phyloP scores from a whole-genome alignment of 352 stramenopile species.

The Pythium brassicae region DNA sequence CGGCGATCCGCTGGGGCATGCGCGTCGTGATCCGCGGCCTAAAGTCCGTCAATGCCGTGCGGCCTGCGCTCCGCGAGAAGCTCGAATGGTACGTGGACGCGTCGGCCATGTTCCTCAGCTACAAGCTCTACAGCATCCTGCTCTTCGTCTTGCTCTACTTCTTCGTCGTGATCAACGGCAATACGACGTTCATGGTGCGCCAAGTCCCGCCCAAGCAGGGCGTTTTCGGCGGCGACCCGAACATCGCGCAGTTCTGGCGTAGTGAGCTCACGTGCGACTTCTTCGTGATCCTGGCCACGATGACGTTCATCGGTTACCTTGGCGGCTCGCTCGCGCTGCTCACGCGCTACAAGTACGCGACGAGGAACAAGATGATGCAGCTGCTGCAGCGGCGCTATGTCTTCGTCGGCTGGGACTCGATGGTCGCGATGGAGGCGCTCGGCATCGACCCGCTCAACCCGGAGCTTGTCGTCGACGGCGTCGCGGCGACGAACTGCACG shows the following conservation, averaged over 20 bases:
- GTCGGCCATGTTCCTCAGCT: slow-evolving; percentile 30
- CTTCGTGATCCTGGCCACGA: slow-evolving; percentile 20
- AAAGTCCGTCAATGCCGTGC: slow-evolving; percentile 71
- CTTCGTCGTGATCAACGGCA: slow-evolving; percentile 18
- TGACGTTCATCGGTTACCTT: slow-evolving; percentile 14
- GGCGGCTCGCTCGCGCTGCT: slow-evolving; percentile 17
- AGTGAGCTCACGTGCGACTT: slow-evolving; percentile 45
- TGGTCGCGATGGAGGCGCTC: slow-evolving; percentile 27
- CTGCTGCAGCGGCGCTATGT: slow-evolving; percentile 33
- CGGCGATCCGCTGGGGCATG: slow-evolving; percentile 18
- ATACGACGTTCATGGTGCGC: slow-evolving; percentile 29
- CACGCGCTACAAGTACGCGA: slow-evolving; percentile 22
- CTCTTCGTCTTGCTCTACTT: slow-evolving; percentile 24
- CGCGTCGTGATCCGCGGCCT: slow-evolving; percentile 56
- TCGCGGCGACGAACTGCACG: slow-evolving; percentile 24
- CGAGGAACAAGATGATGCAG: slow-evolving; percentile 24
- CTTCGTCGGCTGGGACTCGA: slow-evolving; percentile 40
- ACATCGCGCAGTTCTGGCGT: slow-evolving; percentile 34
- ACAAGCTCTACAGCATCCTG: slow-evolving; percentile 42
- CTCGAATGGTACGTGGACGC: slow-evolving; percentile 30
- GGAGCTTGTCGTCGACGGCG: slow-evolving; percentile 15
- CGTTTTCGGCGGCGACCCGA: slow-evolving; percentile 24
- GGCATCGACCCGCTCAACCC: slow-evolving; percentile 32
- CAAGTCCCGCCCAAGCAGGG: slow-evolving; percentile 16
- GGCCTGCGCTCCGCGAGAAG: slow-evolving; percentile 6